Percentiles rank a stretch among this genome's conserved stretches.
These are phyloP conservation scores for Diaporthe ampelina DNA, from an alignment of 2,329 filamentous ascomycete species.

Conservation along the genomic window DNA sequence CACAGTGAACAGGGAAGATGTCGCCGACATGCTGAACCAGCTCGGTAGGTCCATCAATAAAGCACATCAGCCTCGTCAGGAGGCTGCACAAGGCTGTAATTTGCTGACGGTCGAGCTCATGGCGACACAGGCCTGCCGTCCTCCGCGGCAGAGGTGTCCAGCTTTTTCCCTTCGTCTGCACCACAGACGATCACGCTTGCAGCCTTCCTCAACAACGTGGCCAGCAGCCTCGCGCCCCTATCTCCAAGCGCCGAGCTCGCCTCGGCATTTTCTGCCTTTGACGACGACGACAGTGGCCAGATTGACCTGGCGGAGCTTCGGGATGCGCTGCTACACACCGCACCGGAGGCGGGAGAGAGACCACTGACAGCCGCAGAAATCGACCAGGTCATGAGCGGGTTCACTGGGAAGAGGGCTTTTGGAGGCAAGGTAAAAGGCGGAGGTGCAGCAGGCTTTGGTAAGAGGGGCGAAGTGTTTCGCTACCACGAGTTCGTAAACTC, in stretches of 20 bases:
- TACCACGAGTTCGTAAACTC: conserved; percentile 92
- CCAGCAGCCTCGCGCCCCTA: conserved; percentile 79
- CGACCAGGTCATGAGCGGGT: conserved; percentile 88
- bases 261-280: conserved; percentile 94
- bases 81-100: conserved; percentile 28
- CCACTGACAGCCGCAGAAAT: conserved; percentile 80
- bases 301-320: conserved; percentile 86
- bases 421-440: conserved; percentile 73
- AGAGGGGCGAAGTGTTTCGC: conserved; percentile 89
- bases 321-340: conserved; percentile 85
- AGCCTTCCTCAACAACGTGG: conserved; percentile 86
- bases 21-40: conserved; percentile 89
- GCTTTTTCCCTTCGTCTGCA: conserved; percentile 84
- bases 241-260: conserved; percentile 85
- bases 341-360: conserved; percentile 79
- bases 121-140: conserved; percentile 76
- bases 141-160: conserved; percentile 76
- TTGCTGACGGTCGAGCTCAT: background rate
- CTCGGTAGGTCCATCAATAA: conserved; percentile 68
- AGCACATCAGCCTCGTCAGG: background rate
- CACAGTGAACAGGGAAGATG: conserved; percentile 83
- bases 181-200: conserved; percentile 83
- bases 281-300: conserved; percentile 95
- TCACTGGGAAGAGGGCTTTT: conserved; percentile 87
- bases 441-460: conserved; percentile 66